A percentile compares a stretch with the other conserved stretches of the same genome.
Conservation (phyloP, 2,329 filamentous ascomycete genomes). For the Dactylellina sp. region DNA sequence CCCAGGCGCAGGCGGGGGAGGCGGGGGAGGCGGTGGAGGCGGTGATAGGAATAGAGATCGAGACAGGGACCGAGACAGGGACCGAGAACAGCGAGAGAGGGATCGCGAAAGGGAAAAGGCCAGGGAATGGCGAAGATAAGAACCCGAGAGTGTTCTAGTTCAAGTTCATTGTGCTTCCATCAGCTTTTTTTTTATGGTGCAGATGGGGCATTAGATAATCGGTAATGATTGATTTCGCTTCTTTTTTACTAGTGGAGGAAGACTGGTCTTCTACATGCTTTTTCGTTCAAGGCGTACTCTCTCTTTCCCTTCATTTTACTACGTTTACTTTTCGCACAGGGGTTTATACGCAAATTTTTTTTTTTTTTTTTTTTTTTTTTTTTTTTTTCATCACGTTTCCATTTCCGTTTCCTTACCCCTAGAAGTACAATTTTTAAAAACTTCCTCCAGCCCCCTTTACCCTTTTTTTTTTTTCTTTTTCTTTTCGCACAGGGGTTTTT, state of each 20-base stretch:
- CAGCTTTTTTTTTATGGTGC: conserved; percentile 5
- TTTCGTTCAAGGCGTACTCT: conserved; percentile 11
- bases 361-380: background rate
- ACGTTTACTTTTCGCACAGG: background rate
- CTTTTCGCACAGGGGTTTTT: too few species aligned
- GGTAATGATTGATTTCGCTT: conserved; percentile 4
- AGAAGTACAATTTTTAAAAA: background rate
- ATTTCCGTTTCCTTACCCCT: background rate
- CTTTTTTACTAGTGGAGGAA: conserved; percentile 27
- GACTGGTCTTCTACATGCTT: conserved; percentile 22
- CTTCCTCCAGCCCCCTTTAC: background rate
- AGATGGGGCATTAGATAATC: background rate
- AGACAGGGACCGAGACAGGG: conserved; percentile 51
- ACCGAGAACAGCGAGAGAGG: conserved; percentile 55
- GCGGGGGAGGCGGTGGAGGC: conserved; percentile 64
- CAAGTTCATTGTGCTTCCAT: conserved; percentile 3
- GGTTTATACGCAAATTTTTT: too few species aligned
- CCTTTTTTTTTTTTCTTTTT: too few species aligned
- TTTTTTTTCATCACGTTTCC: background rate
- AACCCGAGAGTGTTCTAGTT: background rate
- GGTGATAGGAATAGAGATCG: conserved; percentile 45
- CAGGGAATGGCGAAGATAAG: conserved; percentile 52
- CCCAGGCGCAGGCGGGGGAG: conserved; percentile 63
- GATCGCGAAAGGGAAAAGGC: conserved; percentile 56
- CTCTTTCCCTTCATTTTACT: background rate